A percentile compares a stretch with the other conserved stretches of the same genome.
These are phyloP conservation scores for Fomitopsis schrenkii DNA, from an alignment of 1,284 basidiomycete species.

Conservation along the genomic window DNA sequence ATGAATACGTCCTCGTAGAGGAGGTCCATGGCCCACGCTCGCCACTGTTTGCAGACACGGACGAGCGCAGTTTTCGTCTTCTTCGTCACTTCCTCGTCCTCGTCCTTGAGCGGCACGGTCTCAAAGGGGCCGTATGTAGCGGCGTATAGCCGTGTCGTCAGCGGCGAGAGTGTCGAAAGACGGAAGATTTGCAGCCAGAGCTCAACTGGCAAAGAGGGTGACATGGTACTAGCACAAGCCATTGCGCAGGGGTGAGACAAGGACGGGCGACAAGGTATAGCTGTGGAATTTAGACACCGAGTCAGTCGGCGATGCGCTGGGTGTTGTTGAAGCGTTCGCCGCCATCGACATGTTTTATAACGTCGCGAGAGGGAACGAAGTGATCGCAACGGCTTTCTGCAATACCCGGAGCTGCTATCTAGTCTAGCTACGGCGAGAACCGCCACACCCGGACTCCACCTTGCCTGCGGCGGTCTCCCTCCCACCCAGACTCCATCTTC, in stretches of 20 bases:
- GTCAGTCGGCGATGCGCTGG: background rate
- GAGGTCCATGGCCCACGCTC: constrained; percentile 35
- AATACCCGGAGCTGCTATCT: background rate
- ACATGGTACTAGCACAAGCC: background rate
- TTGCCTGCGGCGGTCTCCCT: constrained; percentile 75
- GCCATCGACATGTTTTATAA: background rate
- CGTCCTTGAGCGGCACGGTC: constrained; percentile 5
- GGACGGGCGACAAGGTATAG: background rate
- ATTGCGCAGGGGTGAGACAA: background rate
- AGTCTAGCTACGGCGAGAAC: constrained; percentile 6
- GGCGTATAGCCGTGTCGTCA: constrained; percentile 15
- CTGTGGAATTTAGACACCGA: background rate
- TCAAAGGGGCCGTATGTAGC: constrained; percentile 25
- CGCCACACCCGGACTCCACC: constrained; percentile 69
- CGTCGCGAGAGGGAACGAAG: background rate
- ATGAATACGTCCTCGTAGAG: constrained; percentile 55
- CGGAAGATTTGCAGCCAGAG: constrained; percentile 29
- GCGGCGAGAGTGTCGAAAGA: constrained; percentile 22
- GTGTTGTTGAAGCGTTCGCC: background rate
- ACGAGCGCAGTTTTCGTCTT: constrained; percentile 39
- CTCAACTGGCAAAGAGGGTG: constrained; percentile 20
- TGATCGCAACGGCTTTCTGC: background rate
- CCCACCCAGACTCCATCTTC: constrained; percentile 70
- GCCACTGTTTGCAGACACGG: constrained; percentile 56
- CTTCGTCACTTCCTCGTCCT: constrained; percentile 15